Base-by-base conservation (phyloP, 2,329 filamentous ascomycete species). In the Aspergillus fructus region DNA sequence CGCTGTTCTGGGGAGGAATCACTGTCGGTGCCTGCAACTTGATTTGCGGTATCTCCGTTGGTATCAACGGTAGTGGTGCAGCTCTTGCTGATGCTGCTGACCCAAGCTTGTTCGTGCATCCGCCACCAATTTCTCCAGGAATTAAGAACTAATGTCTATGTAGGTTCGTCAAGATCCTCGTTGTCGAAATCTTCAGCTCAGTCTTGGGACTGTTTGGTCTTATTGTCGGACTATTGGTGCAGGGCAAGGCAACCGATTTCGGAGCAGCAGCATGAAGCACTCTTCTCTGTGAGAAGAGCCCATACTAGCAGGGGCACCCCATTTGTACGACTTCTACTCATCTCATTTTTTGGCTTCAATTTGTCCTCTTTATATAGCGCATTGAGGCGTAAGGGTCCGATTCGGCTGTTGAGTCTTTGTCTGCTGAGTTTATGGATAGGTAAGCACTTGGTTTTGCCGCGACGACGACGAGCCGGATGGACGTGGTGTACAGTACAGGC, bases 141-240 rank as follows among this genome's bases (percentile, higher is more conserved):
- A 27, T 11, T 19, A 17, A 33, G 30, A 21, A 47, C 41, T 59
- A 52, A 62, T 53, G 27, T 30, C 27, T 43, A 0, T 48, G 45
- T 60, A 96, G 93, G 54, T 99, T 99, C 77, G 93, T 99, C 78
- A 97, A 96, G 81, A 96, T 99, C 66, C 87, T 99, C 52, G 93
- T 99, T 66, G 96, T 99, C 70, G 96, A 99, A 78, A 99, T 99
- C 74, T 99, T 99, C 82, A 97, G 93, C 74, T 97, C 93, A 41
- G 93, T 99, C 49, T 83, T 99, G 11, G 94, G 96, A 62, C 86
- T 99, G 3, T 99, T 99, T 71, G 96, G 94, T 58, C 83, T 99
- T 62, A 99, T 99, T 71, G 88, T 99, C 66, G 94, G 96, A 46
- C 84, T 99, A 55, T 82, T 99, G 64, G 84, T 97, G 52, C 90